These are phyloP conservation scores for Strobilomyces dryophilus DNA, from an alignment of 768 basidiomycete genomes.

Conservation along the genomic window DNA sequence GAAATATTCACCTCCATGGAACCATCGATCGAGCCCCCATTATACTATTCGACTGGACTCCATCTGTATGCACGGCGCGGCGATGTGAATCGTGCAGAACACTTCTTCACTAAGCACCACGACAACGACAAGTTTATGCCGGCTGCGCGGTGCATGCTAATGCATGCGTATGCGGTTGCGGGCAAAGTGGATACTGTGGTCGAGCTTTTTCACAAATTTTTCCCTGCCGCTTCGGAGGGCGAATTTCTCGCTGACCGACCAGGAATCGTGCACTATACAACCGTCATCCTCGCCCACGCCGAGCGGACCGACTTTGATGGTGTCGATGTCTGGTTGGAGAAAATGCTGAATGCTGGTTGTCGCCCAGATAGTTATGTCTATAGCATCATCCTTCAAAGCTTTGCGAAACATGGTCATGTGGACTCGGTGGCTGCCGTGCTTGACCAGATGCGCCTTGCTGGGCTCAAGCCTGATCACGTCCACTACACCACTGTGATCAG, in stretches of 20 bases:
- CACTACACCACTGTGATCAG: conserved; percentile 67
- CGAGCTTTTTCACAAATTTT: conserved; percentile 52
- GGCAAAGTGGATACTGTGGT: conserved; percentile 40
- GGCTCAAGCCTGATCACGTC: conserved; percentile 42
- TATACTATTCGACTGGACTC: conserved; percentile 42
- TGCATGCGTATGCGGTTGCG: conserved; percentile 53
- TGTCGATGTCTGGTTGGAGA: conserved; percentile 51
- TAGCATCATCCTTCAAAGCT: conserved; percentile 55
- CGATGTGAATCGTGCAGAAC: conserved; percentile 39
- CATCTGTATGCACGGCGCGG: conserved; percentile 52
- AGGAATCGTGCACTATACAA: conserved; percentile 47
- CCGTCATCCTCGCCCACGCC: conserved; percentile 53
- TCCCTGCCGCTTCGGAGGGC: conserved; percentile 36
- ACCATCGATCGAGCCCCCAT: conserved; percentile 13
- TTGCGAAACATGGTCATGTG: conserved; percentile 53
- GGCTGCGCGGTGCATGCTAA: conserved; percentile 39
- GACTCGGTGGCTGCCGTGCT: conserved; percentile 46
- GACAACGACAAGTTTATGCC: conserved; percentile 24
- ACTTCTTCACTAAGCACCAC: conserved; percentile 38
- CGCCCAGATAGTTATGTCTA: conserved; percentile 54
- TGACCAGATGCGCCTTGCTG: conserved; percentile 55
- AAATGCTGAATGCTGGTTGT: conserved; percentile 45
- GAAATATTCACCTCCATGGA: conserved; percentile 36
- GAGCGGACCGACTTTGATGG: conserved; percentile 42
- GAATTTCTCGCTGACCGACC: conserved; percentile 35